Conservation (phyloP, 352 stramenopile genomes). For the Phytophthora nicotianae region DNA sequence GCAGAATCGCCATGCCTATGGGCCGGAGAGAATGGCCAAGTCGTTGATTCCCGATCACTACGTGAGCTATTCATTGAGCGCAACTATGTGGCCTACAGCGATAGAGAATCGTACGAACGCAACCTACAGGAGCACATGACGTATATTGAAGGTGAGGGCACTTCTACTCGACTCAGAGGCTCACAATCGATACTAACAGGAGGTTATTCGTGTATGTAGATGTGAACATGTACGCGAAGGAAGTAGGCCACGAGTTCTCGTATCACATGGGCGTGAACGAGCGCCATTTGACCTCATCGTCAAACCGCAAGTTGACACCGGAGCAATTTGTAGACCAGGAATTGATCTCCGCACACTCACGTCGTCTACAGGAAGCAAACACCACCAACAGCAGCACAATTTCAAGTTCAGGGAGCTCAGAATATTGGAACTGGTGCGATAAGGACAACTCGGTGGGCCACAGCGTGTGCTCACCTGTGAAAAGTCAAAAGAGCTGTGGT, state of each 20-base stretch:
- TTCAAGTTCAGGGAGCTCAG: conserved; percentile 25
- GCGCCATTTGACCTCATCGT: conserved; percentile 57
- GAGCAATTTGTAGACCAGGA: conserved; percentile 69
- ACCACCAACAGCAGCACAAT: conserved; percentile 28
- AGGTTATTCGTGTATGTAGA: conserved; percentile 38
- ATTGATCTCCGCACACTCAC: conserved; percentile 35
- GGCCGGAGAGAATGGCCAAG: conserved; percentile 48
- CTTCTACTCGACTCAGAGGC: not conserved
- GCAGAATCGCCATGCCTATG: conserved; percentile 54
- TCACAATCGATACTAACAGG: conserved; percentile 5
- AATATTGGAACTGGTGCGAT: conserved; percentile 79
- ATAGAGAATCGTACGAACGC: conserved; percentile 32
- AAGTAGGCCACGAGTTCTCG: conserved; percentile 61
- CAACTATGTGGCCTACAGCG: conserved; percentile 29
- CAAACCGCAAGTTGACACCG: conserved; percentile 40
- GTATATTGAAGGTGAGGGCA: conserved; percentile 73
- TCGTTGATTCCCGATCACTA: conserved; percentile 49
- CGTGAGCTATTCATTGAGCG: conserved; percentile 53
- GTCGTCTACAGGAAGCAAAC: conserved; percentile 34
- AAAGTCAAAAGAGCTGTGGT: conserved; percentile 83
- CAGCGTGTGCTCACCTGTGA: conserved; percentile 73
- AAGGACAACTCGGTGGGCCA: conserved; percentile 57
- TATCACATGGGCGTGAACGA: conserved; percentile 77
- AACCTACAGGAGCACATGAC: conserved; percentile 75
- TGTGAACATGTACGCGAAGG: conserved; percentile 62